Conservation (phyloP, 441 rosid species). For the Eruca vesicaria region DNA sequence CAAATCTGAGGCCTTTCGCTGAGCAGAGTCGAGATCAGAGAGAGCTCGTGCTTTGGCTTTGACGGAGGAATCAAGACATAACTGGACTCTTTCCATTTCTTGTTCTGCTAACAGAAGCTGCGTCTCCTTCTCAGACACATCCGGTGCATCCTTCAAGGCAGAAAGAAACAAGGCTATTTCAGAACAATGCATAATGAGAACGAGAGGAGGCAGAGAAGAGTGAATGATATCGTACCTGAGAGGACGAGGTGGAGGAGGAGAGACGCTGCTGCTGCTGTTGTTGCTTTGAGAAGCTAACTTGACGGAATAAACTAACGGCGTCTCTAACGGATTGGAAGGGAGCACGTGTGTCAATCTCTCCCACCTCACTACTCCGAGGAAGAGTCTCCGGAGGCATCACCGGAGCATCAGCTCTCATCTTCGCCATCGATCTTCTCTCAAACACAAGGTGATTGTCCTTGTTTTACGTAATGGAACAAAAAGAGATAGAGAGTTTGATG, state of each 20-base stretch:
- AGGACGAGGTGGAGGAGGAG: neutral
- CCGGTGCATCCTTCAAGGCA: neutral
- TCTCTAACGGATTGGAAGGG: neutral
- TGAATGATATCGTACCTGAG: neutral
- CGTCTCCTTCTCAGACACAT: neutral
- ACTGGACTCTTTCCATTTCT: neutral
- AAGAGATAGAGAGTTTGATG: neutral
- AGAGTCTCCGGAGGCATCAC: neutral
- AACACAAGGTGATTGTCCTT: neutral
- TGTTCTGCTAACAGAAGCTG: neutral
- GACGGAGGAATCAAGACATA: neutral
- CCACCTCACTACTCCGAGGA: neutral
- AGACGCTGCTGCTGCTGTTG: neutral
- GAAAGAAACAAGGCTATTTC: neutral
- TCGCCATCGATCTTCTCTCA: neutral
- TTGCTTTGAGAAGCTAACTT: neutral
- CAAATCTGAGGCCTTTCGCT: neutral
- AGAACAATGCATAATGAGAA: neutral
- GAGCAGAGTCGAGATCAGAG: neutral
- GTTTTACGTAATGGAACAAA: neutral
- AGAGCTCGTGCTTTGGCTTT: neutral
- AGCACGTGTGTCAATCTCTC: neutral
- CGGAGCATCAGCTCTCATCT: neutral
- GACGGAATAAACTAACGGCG: neutral
- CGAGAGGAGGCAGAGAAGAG: neutral